A percentile compares a stretch with the other conserved stretches of the same genome.
Conservation (phyloP, 2,329 filamentous ascomycete species). For the Pseudocercospora macadamiae region DNA sequence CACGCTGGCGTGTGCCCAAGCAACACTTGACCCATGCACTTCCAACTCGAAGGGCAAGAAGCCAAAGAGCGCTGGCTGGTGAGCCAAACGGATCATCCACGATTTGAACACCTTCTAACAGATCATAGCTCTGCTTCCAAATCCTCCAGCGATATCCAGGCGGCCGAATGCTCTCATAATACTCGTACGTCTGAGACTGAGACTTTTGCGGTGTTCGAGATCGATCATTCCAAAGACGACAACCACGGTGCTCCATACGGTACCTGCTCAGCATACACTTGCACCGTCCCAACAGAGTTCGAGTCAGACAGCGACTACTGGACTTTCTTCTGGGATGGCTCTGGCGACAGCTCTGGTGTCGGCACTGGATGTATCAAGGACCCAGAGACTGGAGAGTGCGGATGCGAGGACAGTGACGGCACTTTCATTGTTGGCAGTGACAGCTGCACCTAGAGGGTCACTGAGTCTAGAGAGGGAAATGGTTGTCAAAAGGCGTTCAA, state of each 20-base stretch:
- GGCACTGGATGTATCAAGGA: slow-evolving; percentile 47
- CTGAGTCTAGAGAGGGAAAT: neutral
- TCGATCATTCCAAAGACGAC: slow-evolving; percentile 51
- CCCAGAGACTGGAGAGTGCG: slow-evolving; percentile 45
- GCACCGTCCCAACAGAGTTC: slow-evolving; percentile 35
- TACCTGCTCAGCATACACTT: slow-evolving; percentile 51
- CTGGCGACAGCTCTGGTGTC: slow-evolving; percentile 37
- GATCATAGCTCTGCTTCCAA: slow-evolving; percentile 34
- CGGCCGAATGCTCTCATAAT: slow-evolving; percentile 49
- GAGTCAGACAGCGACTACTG: slow-evolving; percentile 43
- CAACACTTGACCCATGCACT: neutral
- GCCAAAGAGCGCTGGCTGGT: slow-evolving; percentile 34
- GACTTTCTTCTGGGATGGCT: slow-evolving; percentile 44
- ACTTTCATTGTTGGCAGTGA: slow-evolving; percentile 39
- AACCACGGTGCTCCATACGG: slow-evolving; percentile 52
- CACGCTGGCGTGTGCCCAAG: slow-evolving; percentile 17
- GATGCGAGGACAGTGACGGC: slow-evolving; percentile 48
- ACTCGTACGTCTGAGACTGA: slow-evolving; percentile 42
- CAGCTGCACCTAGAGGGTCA: slow-evolving; percentile 50
- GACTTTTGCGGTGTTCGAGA: slow-evolving; percentile 47
- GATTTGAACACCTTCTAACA: neutral
- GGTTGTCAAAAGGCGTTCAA: neutral
- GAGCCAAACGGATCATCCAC: neutral
- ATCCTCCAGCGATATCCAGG: slow-evolving; percentile 44
- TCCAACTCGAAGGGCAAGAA: slow-evolving; percentile 42